Evolutionary conservation across 2,329 filamentous ascomycete genomes (phyloP).

Genomic region (Cladophialophora chaetospira): DNA sequence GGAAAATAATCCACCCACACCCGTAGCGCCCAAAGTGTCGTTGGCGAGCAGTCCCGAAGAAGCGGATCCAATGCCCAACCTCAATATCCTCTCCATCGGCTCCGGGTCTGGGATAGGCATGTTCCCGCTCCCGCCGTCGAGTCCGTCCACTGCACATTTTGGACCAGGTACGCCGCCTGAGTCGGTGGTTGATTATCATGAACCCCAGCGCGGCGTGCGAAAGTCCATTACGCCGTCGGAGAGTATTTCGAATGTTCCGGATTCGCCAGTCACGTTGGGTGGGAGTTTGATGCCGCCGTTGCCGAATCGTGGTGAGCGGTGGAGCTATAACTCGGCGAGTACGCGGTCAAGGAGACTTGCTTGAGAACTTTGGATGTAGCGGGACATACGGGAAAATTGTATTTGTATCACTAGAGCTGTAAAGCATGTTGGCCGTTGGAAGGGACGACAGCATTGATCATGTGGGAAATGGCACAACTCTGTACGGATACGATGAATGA

Average conservation of each 20-base stretch:
- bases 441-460: too few species aligned
- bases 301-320: background rate
- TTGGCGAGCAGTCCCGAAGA: background rate
- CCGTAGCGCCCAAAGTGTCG: background rate
- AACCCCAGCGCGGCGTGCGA: slow-evolving; percentile 10
- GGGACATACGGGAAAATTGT: too few species aligned
- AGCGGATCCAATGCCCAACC: background rate
- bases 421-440: too few species aligned
- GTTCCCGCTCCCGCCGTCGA: slow-evolving; percentile 1
- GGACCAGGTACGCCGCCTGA: slow-evolving; percentile 1
- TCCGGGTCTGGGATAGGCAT: background rate
- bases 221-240: slow-evolving; percentile 27
- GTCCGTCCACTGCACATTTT: slow-evolving; percentile 15
- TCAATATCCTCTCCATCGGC: background rate
- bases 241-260: slow-evolving; percentile 26
- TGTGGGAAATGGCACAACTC: too few species aligned
- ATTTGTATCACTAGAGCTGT: too few species aligned
- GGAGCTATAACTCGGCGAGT: background rate
- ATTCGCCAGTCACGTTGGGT: slow-evolving; percentile 7
- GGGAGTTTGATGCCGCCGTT: background rate
- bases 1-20: slow-evolving; percentile 18
- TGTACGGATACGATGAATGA: too few species aligned
- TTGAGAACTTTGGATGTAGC: too few species aligned
- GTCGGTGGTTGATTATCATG: slow-evolving; percentile 2
- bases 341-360: too few species aligned